Base-by-base conservation (phyloP, 345 rosid genomes). In the Moricandia arvensis region DNA sequence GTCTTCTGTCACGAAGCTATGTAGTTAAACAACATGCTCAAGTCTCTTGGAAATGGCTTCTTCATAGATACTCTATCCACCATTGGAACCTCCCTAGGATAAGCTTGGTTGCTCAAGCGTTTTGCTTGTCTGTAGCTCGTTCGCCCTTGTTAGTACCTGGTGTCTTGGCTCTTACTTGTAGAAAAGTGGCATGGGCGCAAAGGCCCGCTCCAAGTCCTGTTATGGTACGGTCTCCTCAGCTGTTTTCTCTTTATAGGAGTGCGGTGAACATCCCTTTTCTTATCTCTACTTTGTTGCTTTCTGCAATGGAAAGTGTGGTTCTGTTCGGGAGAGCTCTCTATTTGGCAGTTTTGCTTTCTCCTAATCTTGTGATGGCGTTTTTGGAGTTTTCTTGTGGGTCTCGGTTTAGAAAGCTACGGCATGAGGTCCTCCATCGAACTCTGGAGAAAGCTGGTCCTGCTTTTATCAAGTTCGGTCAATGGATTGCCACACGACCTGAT, bases 401-500 rank as follows among this genome's bases (percentile, higher is more conserved):
- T 18, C 69, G 78, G 10, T 93, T 81, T 66, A 85, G 98, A 74
- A 85, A 86, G 31, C 0, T 80, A 27, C 88, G 89, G 90, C 90
- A 87, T 75, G 86, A 80, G 77, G 81, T 93, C 70, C 89, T 96
- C 41, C 98, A 75, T 77, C 85, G 86, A 12, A 88, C 97, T 7
- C 80, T 96, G 72, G 98, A 89, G 68, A 80, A 4, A 60, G 98
- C 98, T 31, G 99, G 99, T 68, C 99, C 99, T 61, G 99, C 99
- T 38, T 93, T 96, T 72, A 96, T 96, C 75, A 96, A 96, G 76
- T 93, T 96, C 91, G 99, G 99, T 18, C 99, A 96, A 66, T 96
- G 99, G 98, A 91, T 97, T 17, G 99, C 99, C 8, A 96, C 99
- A 66, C 74, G 99, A 29, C 98, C 99, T 9, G 99, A 96, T 80